Conservation (phyloP, 1,284 basidiomycete species). For the Flammula alnicola region DNA sequence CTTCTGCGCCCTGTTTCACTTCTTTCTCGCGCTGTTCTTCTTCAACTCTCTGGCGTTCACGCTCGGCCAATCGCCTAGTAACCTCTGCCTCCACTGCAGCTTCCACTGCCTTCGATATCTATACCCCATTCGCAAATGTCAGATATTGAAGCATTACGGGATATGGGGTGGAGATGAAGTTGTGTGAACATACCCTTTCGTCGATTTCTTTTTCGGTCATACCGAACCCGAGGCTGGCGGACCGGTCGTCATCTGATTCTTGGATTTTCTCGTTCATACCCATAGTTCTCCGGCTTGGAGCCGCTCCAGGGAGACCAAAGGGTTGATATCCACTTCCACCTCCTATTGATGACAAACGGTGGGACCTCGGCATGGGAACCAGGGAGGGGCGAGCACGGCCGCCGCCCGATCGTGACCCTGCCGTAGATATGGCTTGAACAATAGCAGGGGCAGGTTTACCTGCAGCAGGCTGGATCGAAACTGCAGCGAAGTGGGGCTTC, state of each 20-base stretch:
- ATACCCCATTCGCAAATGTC: constrained; percentile 9
- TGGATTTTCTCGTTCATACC: constrained; percentile 31
- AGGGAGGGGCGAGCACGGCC: constrained; percentile 38
- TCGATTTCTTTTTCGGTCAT: constrained; percentile 74
- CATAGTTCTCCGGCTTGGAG: constrained; percentile 23
- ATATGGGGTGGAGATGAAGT: not conserved
- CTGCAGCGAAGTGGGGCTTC: constrained; percentile 66
- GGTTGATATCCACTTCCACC: constrained; percentile 36
- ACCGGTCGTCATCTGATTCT: constrained; percentile 34
- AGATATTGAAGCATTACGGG: constrained; percentile 2
- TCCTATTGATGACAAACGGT: constrained; percentile 37
- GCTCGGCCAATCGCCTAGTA: constrained; percentile 63
- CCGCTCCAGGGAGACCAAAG: constrained; percentile 34
- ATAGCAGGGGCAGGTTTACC: constrained; percentile 51
- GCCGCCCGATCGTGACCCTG: constrained; percentile 23
- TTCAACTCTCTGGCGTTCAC: constrained; percentile 49
- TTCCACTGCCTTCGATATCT: constrained; percentile 77
- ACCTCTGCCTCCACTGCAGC: constrained; percentile 76
- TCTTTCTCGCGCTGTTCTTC: constrained; percentile 37
- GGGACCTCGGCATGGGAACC: constrained; percentile 39
- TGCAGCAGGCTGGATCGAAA: constrained; percentile 47
- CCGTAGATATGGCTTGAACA: constrained; percentile 37
- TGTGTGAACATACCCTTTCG: constrained; percentile 53
- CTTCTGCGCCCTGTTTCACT: constrained; percentile 24
- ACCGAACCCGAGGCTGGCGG: constrained; percentile 38